Evolutionary conservation across 1,284 basidiomycete species (phyloP).

Genomic region (Ustilago sp.): DNA sequence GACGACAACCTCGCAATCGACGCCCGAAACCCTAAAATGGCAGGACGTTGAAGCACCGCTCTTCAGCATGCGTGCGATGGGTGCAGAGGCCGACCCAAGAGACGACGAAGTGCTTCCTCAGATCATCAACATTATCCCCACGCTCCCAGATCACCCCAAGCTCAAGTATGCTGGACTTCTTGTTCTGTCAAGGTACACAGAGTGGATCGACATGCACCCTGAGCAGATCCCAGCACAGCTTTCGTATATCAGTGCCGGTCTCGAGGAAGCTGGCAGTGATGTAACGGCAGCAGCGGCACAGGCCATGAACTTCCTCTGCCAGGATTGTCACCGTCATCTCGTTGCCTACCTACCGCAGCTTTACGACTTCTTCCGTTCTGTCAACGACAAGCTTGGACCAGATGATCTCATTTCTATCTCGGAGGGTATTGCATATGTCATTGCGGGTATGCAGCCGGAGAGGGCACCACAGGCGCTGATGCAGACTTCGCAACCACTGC

Average conservation of each 20-base stretch:
- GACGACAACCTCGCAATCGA: conserved; percentile 75
- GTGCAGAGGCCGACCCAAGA: conserved; percentile 85
- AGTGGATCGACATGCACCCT: conserved; percentile 94
- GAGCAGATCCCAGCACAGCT: conserved; percentile 86
- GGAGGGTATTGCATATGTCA: conserved; percentile 94
- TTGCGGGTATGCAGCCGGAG: conserved; percentile 86
- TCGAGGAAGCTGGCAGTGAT: conserved; percentile 74
- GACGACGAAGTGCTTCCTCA: conserved; percentile 90
- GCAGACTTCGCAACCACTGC: conserved; percentile 78
- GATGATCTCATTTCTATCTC: conserved; percentile 92
- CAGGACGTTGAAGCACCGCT: conserved; percentile 97
- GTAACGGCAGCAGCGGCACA: conserved; percentile 95
- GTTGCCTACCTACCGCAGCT: conserved; percentile 91
- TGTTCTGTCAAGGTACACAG: conserved; percentile 94
- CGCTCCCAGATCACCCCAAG: conserved; percentile 87
- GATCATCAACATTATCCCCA: conserved; percentile 93
- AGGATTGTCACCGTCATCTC: conserved; percentile 90
- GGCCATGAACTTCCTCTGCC: conserved; percentile 94
- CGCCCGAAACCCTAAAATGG: conserved; percentile 74
- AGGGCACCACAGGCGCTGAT: conserved; percentile 84
- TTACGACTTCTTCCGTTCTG: conserved; percentile 84
- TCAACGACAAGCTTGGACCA: conserved; percentile 81
- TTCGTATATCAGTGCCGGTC: conserved; percentile 91
- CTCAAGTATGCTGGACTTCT: conserved; percentile 95
- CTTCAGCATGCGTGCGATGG: conserved; percentile 98